Evolutionary conservation across 352 stramenopile genomes (phyloP).

Genomic region (Globisporangium nagaii): DNA sequence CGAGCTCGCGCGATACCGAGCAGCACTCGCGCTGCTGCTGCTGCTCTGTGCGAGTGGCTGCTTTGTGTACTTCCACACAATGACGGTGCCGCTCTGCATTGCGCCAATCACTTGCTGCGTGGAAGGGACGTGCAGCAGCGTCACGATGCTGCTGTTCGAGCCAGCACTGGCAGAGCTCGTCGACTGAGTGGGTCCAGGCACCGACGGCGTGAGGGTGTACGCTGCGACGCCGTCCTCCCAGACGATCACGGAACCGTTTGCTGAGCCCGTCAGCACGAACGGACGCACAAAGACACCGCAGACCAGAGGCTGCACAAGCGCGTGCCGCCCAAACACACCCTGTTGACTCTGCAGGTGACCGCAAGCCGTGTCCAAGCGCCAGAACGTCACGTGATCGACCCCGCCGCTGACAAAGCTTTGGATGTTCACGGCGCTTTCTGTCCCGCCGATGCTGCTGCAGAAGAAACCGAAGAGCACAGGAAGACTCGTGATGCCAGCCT

Average conservation of each 20-base stretch:
- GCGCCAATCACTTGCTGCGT: constrained; percentile 39
- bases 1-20: constrained; percentile 16
- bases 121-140: constrained; percentile 26
- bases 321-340: constrained; percentile 62
- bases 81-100: constrained; percentile 24
- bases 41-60: not conserved
- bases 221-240: constrained; percentile 54
- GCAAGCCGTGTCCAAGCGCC: constrained; percentile 40
- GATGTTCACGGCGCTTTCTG: not conserved
- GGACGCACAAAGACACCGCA: constrained; percentile 33
- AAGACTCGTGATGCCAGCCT: constrained; percentile 41
- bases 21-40: not conserved
- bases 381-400: constrained; percentile 68
- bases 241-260: constrained; percentile 39
- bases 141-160: constrained; percentile 19
- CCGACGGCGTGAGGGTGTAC: constrained; percentile 23
- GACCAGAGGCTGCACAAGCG: constrained; percentile 38
- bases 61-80: constrained; percentile 29
- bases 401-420: constrained; percentile 53
- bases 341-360: constrained; percentile 43
- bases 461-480: constrained; percentile 64
- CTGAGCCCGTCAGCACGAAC: constrained; percentile 52
- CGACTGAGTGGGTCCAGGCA: not conserved
- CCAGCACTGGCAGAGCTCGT: not conserved
- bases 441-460: not conserved